These are phyloP conservation scores for Hemileccinum impolitum DNA, from an alignment of 768 basidiomycete species.

Conservation along the genomic window DNA sequence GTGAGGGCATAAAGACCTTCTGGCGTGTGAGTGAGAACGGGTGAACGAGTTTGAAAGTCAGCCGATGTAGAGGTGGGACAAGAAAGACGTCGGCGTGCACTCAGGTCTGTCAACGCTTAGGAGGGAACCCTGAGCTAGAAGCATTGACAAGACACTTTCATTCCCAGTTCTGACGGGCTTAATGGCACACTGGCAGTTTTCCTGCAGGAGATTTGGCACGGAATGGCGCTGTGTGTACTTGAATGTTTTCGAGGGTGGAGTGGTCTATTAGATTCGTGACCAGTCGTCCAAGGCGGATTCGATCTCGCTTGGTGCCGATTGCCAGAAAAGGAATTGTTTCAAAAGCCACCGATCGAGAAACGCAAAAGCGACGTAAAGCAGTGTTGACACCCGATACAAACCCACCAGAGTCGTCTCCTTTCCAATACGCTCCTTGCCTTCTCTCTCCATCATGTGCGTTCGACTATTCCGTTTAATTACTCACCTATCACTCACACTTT, in stretches of 20 bases:
- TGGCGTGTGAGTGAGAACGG: no score
- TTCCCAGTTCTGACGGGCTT: background rate
- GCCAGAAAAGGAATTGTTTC: constrained; percentile 11
- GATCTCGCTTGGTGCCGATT: background rate
- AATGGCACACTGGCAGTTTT: no score
- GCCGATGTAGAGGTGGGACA: no score
- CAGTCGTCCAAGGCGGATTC: no score
- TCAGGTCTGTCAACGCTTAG: no score
- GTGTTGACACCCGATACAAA: background rate
- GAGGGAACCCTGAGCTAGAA: background rate
- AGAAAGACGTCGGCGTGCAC: no score
- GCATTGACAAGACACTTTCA: background rate
- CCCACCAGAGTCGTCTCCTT: constrained; percentile 4
- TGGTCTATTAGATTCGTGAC: no score
- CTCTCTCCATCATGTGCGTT: constrained; percentile 22
- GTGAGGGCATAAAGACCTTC: no score
- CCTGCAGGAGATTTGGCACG: no score
- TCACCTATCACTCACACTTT: background rate
- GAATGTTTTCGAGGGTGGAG: no score
- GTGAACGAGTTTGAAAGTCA: no score
- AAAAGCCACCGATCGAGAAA: constrained; percentile 9
- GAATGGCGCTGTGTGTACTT: no score
- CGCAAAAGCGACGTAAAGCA: constrained; percentile 6
- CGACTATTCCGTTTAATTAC: background rate
- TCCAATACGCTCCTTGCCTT: constrained; percentile 13